Percentiles rank a stretch among this genome's conserved stretches.
Conservation (phyloP, 1,284 basidiomycete genomes). For the Sparassis latifolia region DNA sequence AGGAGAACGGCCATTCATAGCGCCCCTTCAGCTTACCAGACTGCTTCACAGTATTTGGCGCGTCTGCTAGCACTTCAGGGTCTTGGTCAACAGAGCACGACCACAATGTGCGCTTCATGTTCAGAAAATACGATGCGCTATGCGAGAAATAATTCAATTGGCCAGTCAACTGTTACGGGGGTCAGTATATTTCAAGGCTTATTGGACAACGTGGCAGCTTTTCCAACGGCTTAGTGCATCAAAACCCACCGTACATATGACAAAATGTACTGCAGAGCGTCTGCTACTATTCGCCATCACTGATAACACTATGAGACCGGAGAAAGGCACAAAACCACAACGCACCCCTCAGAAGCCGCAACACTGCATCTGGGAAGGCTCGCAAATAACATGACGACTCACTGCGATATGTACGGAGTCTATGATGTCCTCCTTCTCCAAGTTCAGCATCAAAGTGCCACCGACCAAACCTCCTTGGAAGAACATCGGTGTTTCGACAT, state of each 20-base stretch:
- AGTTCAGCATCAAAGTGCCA: conserved; percentile 38
- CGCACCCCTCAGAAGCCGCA: too few relatives aligned
- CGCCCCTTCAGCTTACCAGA: conserved; percentile 39
- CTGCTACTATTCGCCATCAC: neutral
- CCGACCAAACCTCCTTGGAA: conserved; percentile 37
- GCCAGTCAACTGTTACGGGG: conserved; percentile 28
- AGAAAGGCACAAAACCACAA: too few relatives aligned
- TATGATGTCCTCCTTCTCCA: conserved; percentile 37
- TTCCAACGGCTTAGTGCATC: neutral
- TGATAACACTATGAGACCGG: neutral
- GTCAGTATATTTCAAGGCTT: neutral
- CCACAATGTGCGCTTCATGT: conserved; percentile 25
- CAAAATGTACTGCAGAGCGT: neutral
- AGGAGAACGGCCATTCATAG: conserved; percentile 40
- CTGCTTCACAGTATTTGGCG: conserved; percentile 12
- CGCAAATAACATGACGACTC: conserved; percentile 10
- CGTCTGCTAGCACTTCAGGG: neutral
- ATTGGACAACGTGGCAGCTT: neutral
- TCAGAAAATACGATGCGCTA: conserved; percentile 28
- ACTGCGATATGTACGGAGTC: conserved; percentile 39
- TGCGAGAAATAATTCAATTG: conserved; percentile 10
- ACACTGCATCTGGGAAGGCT: too few relatives aligned
- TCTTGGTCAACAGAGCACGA: conserved; percentile 4
- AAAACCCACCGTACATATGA: neutral
- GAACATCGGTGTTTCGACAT: conserved; percentile 32